Evolutionary conservation across 257 asterid genomes (phyloP).

Genomic region (Solanum acaule): DNA sequence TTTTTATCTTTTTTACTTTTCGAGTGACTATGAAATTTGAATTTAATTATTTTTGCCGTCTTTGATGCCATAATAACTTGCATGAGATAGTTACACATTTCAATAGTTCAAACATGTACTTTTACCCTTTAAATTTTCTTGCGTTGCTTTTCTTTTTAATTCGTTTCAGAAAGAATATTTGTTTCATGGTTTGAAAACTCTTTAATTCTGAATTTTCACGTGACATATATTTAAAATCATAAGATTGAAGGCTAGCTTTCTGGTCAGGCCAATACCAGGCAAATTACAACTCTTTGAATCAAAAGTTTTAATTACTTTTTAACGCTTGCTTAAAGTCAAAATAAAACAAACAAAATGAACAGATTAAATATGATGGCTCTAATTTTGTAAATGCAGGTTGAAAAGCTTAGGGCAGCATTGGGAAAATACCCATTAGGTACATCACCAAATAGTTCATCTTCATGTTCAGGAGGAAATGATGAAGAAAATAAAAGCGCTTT

Average conservation of each 20-base stretch:
- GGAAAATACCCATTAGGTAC: slow-evolving; percentile 35
- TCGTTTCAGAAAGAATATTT: too few species aligned
- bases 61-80: background rate
- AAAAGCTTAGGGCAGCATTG: slow-evolving; percentile 40
- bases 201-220: too few species aligned
- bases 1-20: background rate
- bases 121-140: background rate
- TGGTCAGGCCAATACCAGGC: background rate
- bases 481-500: slow-evolving; percentile 39
- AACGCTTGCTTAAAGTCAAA: too few species aligned
- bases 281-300: background rate
- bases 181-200: too few species aligned
- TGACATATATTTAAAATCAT: too few species aligned
- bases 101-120: background rate
- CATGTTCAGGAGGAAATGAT: slow-evolving; percentile 40
- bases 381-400: slow-evolving; percentile 35
- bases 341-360: background rate
- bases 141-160: background rate
- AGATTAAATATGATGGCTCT: background rate
- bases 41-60: background rate
- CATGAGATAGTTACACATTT: background rate
- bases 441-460: slow-evolving; percentile 40
- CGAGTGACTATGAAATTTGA: background rate
- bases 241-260: too few species aligned
- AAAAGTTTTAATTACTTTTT: too few species aligned